Evolutionary conservation across 495 filamentous ascomycete genomes (phyloP).

Genomic region (Talaromyces trachyspermus): DNA sequence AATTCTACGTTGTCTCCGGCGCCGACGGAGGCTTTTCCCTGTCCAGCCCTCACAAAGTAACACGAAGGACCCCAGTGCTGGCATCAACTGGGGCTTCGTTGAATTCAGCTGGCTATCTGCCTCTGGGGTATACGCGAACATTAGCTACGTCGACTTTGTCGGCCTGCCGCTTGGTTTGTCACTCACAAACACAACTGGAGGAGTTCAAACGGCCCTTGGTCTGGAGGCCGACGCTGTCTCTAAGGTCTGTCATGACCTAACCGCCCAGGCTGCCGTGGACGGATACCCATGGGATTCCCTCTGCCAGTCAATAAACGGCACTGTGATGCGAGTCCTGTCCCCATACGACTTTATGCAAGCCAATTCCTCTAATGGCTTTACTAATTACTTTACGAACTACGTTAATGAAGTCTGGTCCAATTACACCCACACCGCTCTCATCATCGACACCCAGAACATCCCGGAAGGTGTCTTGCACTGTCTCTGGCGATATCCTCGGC

Average conservation of each 20-base stretch:
- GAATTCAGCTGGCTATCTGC: slow-evolving; percentile 34
- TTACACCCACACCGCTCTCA: slow-evolving; percentile 26
- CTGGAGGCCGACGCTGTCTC: slow-evolving; percentile 21
- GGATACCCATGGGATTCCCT: slow-evolving; percentile 32
- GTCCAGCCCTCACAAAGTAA: slow-evolving; percentile 36
- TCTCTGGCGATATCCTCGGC: slow-evolving; percentile 20
- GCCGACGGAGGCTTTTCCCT: slow-evolving; percentile 20
- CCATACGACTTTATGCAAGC: slow-evolving; percentile 25
- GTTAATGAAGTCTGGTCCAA: slow-evolving; percentile 33
- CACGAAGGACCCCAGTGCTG: slow-evolving; percentile 32
- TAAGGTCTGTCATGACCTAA: slow-evolving; percentile 29
- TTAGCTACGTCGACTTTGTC: slow-evolving; percentile 43
- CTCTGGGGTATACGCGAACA: slow-evolving; percentile 33
- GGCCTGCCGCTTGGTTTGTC: slow-evolving; percentile 33
- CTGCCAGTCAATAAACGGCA: slow-evolving; percentile 23
- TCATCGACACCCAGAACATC: slow-evolving; percentile 29
- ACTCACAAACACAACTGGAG: slow-evolving; percentile 25
- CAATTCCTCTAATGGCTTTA: slow-evolving; percentile 18
- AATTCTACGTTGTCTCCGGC: slow-evolving; percentile 29
- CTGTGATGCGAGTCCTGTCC: slow-evolving; percentile 29
- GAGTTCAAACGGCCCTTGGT: slow-evolving; percentile 25
- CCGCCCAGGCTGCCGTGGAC: slow-evolving; percentile 22
- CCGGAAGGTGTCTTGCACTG: slow-evolving; percentile 32
- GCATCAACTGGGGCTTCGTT: slow-evolving; percentile 39
- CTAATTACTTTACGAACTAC: slow-evolving; percentile 30